Evolutionary conservation across 2,329 filamentous ascomycete genomes (phyloP), one percentile per base, ranked within the genome.

Genomic region (Alternaria panax): DNA sequence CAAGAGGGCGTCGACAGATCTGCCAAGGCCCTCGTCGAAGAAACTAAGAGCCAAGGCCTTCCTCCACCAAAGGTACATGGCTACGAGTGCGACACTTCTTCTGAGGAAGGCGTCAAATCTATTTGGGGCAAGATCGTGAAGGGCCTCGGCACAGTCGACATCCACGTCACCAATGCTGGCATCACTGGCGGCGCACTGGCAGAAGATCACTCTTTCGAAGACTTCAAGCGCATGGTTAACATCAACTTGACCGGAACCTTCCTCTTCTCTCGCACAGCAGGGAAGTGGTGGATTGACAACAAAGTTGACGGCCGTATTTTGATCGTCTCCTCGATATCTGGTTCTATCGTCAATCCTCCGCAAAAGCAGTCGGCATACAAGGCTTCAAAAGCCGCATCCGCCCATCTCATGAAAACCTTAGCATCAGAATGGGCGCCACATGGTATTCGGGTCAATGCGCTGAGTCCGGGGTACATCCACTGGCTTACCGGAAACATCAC

Each of bases 331-430:
- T 92, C 89, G 72, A 93, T 82, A 75, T 80, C 79, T 25, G 80
- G 78, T 38, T 70, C 69, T 20, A 74, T 81, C 27, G 80, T 81
- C 68, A 81, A 81, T 72, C 79, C 77, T 63, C 79, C 91, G 7
- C 91, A 93, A 80, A 89, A 92, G 81, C 91, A 93, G 81, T 88
- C 84, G 46, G 91, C 89, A 80, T 94, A 94, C 86, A 93, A 93
- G 74, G 90, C 90, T 5, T 92, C 89, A 79, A 93, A 93, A 9
- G 52, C 52, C 20, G 52, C 52, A 28, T 54, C 52, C 20, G 52
- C 52, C 16, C 42, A 85, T 90, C 91, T 93, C 53, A 90, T 87
- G 79, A 92, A 91, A 83, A 92, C 89, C 2, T 86, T 94, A 30
- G 91, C 90, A 47, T 89, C 90, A 30, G 91, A 94, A 80, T 93